These are phyloP conservation scores for Cystofilobasidium ferigula DNA, from an alignment of 768 basidiomycete species.

Conservation along the genomic window DNA sequence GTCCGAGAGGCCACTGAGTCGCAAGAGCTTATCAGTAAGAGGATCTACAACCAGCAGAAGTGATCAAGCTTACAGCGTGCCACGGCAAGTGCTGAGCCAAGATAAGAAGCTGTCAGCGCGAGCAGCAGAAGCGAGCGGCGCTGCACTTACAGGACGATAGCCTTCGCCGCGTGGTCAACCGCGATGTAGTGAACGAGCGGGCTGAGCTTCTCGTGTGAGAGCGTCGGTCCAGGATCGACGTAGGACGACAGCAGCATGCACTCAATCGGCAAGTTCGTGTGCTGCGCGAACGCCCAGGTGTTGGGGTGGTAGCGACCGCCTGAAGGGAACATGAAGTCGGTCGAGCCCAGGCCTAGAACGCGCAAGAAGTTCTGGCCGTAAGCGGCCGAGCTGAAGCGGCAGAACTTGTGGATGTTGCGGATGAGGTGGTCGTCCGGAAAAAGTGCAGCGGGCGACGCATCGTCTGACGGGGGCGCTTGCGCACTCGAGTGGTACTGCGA, in stretches of 20 bases:
- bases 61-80: constrained; percentile 30
- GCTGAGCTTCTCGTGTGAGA: constrained; percentile 31
- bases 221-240: constrained; percentile 32
- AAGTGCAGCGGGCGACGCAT: constrained; percentile 14
- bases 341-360: constrained; percentile 35
- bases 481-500: constrained; percentile 15
- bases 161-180: constrained; percentile 36
- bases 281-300: constrained; percentile 36
- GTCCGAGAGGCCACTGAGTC: constrained; percentile 35
- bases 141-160: constrained; percentile 34
- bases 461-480: constrained; percentile 22
- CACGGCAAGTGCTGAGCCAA: constrained; percentile 33
- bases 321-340: constrained; percentile 36
- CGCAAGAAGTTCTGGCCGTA: constrained; percentile 35
- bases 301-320: constrained; percentile 36
- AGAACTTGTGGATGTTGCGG: constrained; percentile 25
- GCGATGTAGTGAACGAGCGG: constrained; percentile 37
- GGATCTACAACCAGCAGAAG: neutral
- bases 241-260: constrained; percentile 38
- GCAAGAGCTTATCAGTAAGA: neutral
- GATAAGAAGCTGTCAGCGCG: neutral
- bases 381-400: constrained; percentile 22
- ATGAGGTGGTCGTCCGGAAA: constrained; percentile 24
- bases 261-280: constrained; percentile 39
- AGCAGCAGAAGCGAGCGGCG: constrained; percentile 4